Conservation (phyloP, 768 basidiomycete species). For the Tephrocybe rancida region DNA sequence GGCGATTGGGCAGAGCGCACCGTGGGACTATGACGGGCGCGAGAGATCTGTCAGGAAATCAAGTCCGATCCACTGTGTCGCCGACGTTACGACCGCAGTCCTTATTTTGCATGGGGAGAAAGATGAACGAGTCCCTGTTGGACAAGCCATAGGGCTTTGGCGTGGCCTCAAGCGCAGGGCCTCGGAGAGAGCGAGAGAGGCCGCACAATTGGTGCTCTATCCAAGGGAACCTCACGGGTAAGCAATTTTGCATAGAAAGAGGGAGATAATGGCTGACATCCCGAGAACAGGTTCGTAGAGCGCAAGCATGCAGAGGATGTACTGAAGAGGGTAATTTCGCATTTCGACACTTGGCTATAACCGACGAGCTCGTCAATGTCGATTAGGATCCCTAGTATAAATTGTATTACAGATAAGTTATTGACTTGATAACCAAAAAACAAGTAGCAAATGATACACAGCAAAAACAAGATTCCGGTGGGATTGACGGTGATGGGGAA, state of each 20-base stretch:
- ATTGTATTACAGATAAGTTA: constrained; percentile 11
- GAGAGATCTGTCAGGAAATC: constrained; percentile 21
- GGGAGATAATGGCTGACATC: not conserved
- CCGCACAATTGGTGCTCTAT: constrained; percentile 32
- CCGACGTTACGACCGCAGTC: constrained; percentile 45
- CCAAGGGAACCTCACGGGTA: constrained; percentile 38
- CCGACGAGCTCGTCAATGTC: not conserved
- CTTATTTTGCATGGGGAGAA: constrained; percentile 52
- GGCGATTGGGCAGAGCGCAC: constrained; percentile 30
- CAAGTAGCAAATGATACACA: not conserved
- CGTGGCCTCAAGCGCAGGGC: constrained; percentile 33
- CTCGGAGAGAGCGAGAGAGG: constrained; percentile 27
- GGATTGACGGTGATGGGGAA: no score
- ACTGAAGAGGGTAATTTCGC: constrained; percentile 25
- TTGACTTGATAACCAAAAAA: not conserved
- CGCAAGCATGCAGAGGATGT: constrained; percentile 33
- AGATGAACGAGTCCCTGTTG: constrained; percentile 52
- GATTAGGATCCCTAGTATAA: constrained; percentile 2
- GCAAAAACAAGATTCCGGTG: not conserved
- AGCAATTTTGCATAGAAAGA: constrained; percentile 6
- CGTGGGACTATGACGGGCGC: constrained; percentile 28
- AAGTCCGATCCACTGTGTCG: constrained; percentile 36
- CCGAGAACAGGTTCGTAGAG: constrained; percentile 29
- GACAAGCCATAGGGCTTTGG: constrained; percentile 35
- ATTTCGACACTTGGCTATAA: constrained; percentile 26